Evolutionary conservation across 116 monocot genomes (phyloP), one percentile per base, ranked within the genome.

Genomic region (Posidonia oceanica): DNA sequence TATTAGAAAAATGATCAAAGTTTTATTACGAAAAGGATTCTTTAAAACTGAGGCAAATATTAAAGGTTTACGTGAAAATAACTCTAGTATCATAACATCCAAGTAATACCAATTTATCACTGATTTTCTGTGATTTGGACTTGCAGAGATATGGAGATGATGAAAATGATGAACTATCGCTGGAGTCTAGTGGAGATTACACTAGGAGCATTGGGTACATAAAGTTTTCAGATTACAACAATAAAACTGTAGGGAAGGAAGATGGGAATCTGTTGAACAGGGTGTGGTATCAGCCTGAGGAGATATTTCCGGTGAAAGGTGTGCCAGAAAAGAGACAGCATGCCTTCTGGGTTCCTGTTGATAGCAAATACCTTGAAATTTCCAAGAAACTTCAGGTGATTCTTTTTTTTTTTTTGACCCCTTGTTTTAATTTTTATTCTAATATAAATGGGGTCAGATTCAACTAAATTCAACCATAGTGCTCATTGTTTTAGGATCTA

Each of bases 241-340:
- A 59, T 2, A 38, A 53, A 15, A 54, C 40, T 7, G 18, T 7
- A 4, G 6, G 29, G 48, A 16, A 23, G 22, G 39, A 7, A 54
- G 52, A 8, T 4, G 42, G 14, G 7, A 90, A 82, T 59, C 54
- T 68, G n/a, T 60, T 90, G 62, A 86, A 86, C 71, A 77, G 73
- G 55, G 80, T 86, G 3, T 90, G 90, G 90, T 90, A 80, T 55
- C 90, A 90, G 54, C 82, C 80, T 41, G 90, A 90, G 71, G 90
- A 86, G 73, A 58, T 86, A 0, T 90, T 86, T 61, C 84, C 90
- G 4, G 76, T 74, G 4, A 64, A 39, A 52, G 90, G 90, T 56
- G 51, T 53, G 7, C 86, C 90, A 14, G 90, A 90, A 73, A 67
- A 54, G 0, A 79, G 84, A 52, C 71, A 86, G 48, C 80, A 82